These are phyloP conservation scores for Entonaema liquescens DNA, from an alignment of 495 filamentous ascomycete species.

Conservation along the genomic window DNA sequence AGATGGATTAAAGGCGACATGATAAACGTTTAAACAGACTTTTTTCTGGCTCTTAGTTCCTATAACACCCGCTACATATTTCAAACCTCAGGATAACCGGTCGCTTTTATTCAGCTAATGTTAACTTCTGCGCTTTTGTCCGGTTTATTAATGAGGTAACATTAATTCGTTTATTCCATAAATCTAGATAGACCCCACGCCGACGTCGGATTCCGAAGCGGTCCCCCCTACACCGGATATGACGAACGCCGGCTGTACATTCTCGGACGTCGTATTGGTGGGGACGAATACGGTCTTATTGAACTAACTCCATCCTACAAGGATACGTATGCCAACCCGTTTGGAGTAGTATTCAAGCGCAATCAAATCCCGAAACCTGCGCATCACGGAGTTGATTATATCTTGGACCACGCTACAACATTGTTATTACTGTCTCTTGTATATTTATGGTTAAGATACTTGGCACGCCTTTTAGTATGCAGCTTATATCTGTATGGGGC, in stretches of 20 bases:
- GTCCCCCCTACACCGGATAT: neutral
- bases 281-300: neutral
- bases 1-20: slow-evolving; percentile 39
- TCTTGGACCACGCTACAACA: neutral
- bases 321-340: neutral
- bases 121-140: neutral
- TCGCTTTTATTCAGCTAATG: neutral
- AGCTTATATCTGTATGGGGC: neutral
- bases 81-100: neutral
- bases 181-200: neutral
- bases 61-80: neutral
- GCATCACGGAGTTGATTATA: neutral
- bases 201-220: slow-evolving; percentile 15
- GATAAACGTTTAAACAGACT: too few species aligned
- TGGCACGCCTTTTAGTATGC: neutral
- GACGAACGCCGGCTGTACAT: neutral
- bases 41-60: neutral
- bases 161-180: neutral
- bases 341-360: neutral
- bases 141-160: neutral
- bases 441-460: neutral
- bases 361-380: neutral
- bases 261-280: neutral
- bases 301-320: neutral
- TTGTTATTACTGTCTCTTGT: neutral